Base-by-base conservation (phyloP, 768 basidiomycete species). In the Lyophyllum decastes region DNA sequence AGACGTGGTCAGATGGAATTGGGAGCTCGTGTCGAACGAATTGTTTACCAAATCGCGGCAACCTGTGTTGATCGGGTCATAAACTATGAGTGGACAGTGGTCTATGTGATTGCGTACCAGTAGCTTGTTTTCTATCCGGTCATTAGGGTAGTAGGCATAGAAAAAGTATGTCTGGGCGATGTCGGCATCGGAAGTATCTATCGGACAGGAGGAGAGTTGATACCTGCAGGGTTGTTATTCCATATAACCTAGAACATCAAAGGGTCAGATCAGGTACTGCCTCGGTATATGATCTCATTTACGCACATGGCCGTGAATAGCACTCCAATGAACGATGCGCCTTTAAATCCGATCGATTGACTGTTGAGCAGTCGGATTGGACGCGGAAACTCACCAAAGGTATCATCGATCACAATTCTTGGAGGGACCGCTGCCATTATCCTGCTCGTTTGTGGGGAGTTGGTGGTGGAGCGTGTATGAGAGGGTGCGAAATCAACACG, bases 201-300 rank as follows among this genome's bases (percentile, higher is more conserved):
- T 10, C 16, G 40, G 40, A 41, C 30, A 38, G 19, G 19, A 45
- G 1, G 22, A 41, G 2, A 21, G 14, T 5, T 24, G 26, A 22
- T 58, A 73, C 71, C 52, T 76, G 74, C 24, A 76, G 59, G 44
- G 67, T 73, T 26, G 74, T 76, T 45, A 74, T 59, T n/a, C 74
- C 73, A 54, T 74, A 76, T 44, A 76, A 57, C 59, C 74, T 74
- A 41, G 16, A 17, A 2, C 26, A 5, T n/a, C 6, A 30, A 52
- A 33, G 22, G 8, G 43, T 38, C n/a, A 24, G 47, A 49, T 47
- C 55, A 59, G 33, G 43, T n/a, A 45, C 27, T 19, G 3, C 14
- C 25, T 43, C 21, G 2, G 16, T 44, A n/a, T 0, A 46, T 55
- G 14, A 49, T 34, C 43, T 17, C 19, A 43, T 30, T 26, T 22